Base-by-base conservation (phyloP, 176 grass and related monocot genomes). In the Tillandsia leiboldiana region DNA sequence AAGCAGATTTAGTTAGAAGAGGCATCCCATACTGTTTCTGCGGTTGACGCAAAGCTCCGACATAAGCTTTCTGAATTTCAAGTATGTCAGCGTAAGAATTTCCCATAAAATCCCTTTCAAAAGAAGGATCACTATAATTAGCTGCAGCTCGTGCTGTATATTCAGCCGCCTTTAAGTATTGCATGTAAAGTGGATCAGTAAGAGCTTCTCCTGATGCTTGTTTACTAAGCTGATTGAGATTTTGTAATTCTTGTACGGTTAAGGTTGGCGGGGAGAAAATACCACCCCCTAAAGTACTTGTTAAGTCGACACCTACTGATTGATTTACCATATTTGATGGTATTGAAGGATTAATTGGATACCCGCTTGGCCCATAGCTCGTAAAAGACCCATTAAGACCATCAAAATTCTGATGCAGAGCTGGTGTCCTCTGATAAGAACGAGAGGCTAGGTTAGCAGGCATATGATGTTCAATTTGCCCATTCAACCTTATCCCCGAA, bases 11-110 rank as follows among this genome's bases (percentile, higher is more conserved):
- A 73, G 78, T 70, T 48, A 84, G 29, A 87, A 85, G 65, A 27
- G 85, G 87, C 67, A 88, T 81, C 65, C 81, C 91, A 82, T 82
- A 88, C 72, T 88, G 92, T 78, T 91, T 91, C 66, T 91, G 92
- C 14, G 83, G 78, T 82, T 96, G 91, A 82, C 86, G 85, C 50
- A 91, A 88, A 68, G 80, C 70, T 75, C 86, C 92, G 49, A 86
- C 51, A 81, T 96, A 91, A 76, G 85, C 80, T 70, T 91, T 96
- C 67, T 96, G 91, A 74, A 87, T 42, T 61, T 70, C 80, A 48
- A 72, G 79, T 79, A 91, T 81, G 86, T 88, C 80, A 50, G 70
- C 49, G 70, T 87, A 84, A 62, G 87, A 83, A 73, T 68, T 74
- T 26, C 72, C 72, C 64, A 70, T 65, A 56, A 76, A 89, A 85